phyloP scores from a whole-genome alignment of 2,329 filamentous ascomycete genomes.

The Xylaria sp. region DNA sequence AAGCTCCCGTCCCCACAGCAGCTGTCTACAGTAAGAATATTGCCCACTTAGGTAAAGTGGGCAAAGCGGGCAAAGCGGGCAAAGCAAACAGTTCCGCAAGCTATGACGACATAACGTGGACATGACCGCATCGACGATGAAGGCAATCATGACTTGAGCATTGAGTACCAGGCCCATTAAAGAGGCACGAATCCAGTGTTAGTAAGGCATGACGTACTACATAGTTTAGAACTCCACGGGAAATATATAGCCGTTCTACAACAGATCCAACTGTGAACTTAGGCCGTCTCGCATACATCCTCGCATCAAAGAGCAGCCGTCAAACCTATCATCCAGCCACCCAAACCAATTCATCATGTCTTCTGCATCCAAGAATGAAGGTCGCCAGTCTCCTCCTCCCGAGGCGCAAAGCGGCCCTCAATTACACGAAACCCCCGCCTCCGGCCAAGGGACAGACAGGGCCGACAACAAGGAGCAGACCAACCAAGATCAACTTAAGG shows the following conservation, averaged over 20 bases:
- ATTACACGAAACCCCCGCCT: slow-evolving; percentile 61
- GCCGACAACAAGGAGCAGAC: slow-evolving; percentile 58
- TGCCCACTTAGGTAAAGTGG: no score
- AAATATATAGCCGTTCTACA: neutral
- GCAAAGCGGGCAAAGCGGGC: neutral
- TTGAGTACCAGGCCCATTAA: neutral
- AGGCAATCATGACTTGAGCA: no score
- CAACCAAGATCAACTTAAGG: slow-evolving; percentile 59
- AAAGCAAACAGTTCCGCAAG: neutral
- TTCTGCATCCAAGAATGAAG: slow-evolving; percentile 49
- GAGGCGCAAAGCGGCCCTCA: slow-evolving; percentile 71
- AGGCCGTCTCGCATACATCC: no score
- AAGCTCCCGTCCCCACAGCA: no score
- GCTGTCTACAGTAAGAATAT: no score
- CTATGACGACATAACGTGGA: slow-evolving; percentile 19
- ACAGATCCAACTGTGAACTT: no score
- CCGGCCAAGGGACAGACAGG: slow-evolving; percentile 63
- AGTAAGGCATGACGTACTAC: slow-evolving; percentile 16
- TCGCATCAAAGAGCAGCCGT: no score
- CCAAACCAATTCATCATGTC: slow-evolving; percentile 68
- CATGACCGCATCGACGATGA: slow-evolving; percentile 18
- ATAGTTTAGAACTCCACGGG: neutral
- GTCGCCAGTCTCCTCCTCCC: slow-evolving; percentile 79
- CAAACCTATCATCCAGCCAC: no score
- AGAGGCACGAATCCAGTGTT: neutral